Percentiles rank a stretch among this genome's conserved stretches.
Evolutionary conservation across 345 rosid genomes (phyloP).

Genomic region (Gossypium ekmanianum): DNA sequence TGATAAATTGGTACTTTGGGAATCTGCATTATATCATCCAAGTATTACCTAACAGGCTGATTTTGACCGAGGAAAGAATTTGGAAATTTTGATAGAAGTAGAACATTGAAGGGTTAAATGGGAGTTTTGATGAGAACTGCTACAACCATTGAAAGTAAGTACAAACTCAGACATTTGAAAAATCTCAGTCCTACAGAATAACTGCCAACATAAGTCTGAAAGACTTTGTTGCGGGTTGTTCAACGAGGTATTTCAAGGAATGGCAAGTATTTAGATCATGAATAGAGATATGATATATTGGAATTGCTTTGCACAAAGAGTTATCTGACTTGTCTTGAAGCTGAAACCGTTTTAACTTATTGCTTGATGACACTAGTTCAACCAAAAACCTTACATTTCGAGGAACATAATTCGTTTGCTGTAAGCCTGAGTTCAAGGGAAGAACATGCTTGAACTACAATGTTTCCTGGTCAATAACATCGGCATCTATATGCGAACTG

Average conservation of each 20-base stretch:
- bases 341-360: not conserved
- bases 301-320: not conserved
- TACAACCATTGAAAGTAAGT: not conserved
- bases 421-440: not conserved
- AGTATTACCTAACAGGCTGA: not conserved
- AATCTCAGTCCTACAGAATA: not conserved
- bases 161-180: not conserved
- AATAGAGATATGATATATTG: not conserved
- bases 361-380: not conserved
- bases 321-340: not conserved
- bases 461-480: not conserved
- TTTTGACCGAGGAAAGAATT: not conserved
- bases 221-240: not conserved
- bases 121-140: not conserved
- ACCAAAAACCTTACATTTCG: not conserved
- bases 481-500: not conserved
- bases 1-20: not conserved
- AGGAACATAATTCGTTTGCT: not conserved
- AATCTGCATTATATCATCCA: not conserved
- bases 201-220: not conserved
- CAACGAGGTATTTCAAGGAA: not conserved
- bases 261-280: not conserved
- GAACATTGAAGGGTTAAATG: not conserved
- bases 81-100: not conserved
- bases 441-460: not conserved